A percentile compares a stretch with the other conserved stretches of the same genome.
Evolutionary conservation across 2,329 filamentous ascomycete species (phyloP).

Genomic region (Arthrobotrys iridis): DNA sequence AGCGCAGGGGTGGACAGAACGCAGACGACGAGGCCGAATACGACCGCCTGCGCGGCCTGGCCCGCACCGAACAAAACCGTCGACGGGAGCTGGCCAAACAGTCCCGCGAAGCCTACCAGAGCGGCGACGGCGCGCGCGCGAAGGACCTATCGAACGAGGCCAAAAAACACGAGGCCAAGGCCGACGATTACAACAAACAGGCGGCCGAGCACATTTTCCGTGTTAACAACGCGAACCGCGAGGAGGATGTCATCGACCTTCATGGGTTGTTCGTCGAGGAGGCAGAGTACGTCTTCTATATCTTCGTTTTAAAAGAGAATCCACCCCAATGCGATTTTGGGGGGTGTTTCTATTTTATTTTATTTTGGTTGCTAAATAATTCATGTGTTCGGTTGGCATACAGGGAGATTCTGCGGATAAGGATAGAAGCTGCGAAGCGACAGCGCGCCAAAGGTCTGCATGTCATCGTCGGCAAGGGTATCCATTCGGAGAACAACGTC

Average conservation of each 20-base stretch:
- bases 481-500: conserved; percentile 81
- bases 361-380: neutral
- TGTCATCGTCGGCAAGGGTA: conserved; percentile 96
- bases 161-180: conserved; percentile 82
- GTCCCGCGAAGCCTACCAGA: conserved; percentile 81
- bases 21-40: conserved; percentile 83
- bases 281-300: conserved; percentile 69
- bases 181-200: conserved; percentile 89
- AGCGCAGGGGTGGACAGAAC: conserved; percentile 69
- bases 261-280: conserved; percentile 96
- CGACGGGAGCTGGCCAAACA: conserved; percentile 81
- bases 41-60: conserved; percentile 85
- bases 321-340: neutral
- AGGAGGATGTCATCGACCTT: conserved; percentile 86
- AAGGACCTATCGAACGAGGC: conserved; percentile 85
- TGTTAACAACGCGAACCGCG: conserved; percentile 83
- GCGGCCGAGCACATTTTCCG: conserved; percentile 95
- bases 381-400: neutral
- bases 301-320: neutral
- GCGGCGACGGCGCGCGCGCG: conserved; percentile 82
- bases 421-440: conserved; percentile 79
- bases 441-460: conserved; percentile 84
- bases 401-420: conserved; percentile 78
- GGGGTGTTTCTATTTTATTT: no score
- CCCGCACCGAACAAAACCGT: conserved; percentile 81